A percentile compares a stretch with the other conserved stretches of the same genome.
Evolutionary conservation across 768 basidiomycete genomes (phyloP).

Genomic region (Saitozyma podzolica): DNA sequence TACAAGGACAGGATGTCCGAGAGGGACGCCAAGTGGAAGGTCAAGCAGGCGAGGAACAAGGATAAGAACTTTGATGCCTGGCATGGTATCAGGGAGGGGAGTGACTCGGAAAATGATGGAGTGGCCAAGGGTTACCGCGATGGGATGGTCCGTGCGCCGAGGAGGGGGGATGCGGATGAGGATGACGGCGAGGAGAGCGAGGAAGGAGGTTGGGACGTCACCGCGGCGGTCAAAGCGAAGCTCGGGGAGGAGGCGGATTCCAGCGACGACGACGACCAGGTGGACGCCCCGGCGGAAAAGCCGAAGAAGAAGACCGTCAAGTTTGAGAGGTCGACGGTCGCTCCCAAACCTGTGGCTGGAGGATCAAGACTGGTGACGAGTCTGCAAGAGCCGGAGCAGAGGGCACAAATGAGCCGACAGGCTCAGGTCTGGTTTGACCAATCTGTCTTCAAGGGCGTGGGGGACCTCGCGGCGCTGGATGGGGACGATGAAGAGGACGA

Average conservation of each 20-base stretch:
- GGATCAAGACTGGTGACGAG: slow-evolving; percentile 56
- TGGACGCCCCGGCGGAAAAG: slow-evolving; percentile 56
- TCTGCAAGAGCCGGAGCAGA: slow-evolving; percentile 53
- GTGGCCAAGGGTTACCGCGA: slow-evolving; percentile 58
- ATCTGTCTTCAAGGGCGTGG: slow-evolving; percentile 72
- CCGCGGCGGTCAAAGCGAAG: slow-evolving; percentile 41
- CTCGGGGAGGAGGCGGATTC: slow-evolving; percentile 41
- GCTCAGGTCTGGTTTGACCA: slow-evolving; percentile 96
- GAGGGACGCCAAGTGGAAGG: slow-evolving; percentile 82
- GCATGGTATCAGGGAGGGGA: slow-evolving; percentile 64
- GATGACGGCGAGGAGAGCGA: slow-evolving; percentile 61
- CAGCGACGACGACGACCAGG: slow-evolving; percentile 45
- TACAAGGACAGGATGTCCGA: slow-evolving; percentile 79
- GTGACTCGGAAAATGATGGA: slow-evolving; percentile 47
- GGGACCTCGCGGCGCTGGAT: slow-evolving; percentile 56
- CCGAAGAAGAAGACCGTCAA: slow-evolving; percentile 34
- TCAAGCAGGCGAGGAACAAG: slow-evolving; percentile 71
- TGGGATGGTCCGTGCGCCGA: slow-evolving; percentile 51
- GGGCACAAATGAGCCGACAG: slow-evolving; percentile 54
- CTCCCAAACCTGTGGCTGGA: slow-evolving; percentile 9
- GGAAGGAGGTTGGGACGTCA: slow-evolving; percentile 54
- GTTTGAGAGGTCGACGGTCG: slow-evolving; percentile 21
- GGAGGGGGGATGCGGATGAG: slow-evolving; percentile 43
- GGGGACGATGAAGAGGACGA: slow-evolving; percentile 56
- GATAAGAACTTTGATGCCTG: slow-evolving; percentile 76